Conservation (phyloP, 164 flowering plant species). For the Nymphaea thermarum region DNA sequence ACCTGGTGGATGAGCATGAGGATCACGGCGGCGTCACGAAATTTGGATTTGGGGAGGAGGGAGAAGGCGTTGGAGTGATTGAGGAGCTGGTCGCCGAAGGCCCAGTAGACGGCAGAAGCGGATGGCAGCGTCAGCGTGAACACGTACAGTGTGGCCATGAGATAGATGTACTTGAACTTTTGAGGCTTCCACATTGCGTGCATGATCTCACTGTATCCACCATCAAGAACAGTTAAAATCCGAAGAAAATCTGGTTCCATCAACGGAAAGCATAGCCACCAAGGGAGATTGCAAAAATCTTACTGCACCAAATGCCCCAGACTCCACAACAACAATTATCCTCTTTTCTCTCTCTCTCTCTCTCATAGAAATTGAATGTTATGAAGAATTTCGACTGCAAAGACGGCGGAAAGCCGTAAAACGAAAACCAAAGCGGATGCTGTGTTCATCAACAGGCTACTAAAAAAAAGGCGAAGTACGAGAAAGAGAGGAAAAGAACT, state of each 20-base stretch:
- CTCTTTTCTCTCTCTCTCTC: no score
- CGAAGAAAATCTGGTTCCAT: no score
- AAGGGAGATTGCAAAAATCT: no score
- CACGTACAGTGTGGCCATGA: constrained; percentile 74
- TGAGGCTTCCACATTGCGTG: constrained; percentile 99
- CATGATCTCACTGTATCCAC: constrained; percentile 74
- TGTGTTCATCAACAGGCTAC: no score
- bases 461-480: no score
- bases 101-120: constrained; percentile 83
- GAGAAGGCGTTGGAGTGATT: constrained; percentile 91
- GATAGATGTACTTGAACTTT: constrained; percentile 84
- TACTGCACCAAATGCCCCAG: no score
- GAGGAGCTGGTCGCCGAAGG: constrained; percentile 87
- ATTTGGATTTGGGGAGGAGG: constrained; percentile 65
- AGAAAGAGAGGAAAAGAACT: no score
- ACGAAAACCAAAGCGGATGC: neutral
- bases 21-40: constrained; percentile 74
- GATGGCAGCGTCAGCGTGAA: constrained; percentile 88
- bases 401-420: neutral
- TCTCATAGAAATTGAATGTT: neutral
- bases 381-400: neutral
- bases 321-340: no score
- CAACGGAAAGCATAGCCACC: no score
- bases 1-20: constrained; percentile 97
- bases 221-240: no score